phyloP scores from a whole-genome alignment of 1,139 yeast species.

The Candida sp. region DNA sequence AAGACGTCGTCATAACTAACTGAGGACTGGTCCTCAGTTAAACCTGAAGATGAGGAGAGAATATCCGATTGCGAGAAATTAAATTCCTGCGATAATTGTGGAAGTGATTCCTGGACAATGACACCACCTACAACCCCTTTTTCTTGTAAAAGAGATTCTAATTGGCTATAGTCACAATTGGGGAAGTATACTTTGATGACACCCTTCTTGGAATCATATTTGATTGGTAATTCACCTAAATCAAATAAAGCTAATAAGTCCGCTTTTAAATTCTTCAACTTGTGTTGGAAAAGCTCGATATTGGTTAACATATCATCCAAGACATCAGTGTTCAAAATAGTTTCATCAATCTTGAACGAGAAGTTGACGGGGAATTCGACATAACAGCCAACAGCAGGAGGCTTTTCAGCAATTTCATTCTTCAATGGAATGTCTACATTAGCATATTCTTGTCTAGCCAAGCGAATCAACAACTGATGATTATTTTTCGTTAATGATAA shows the following conservation, averaged over 20 bases:
- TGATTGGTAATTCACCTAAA: slow-evolving; percentile 51
- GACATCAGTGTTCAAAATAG: slow-evolving; percentile 47
- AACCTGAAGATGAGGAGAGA: slow-evolving; percentile 1
- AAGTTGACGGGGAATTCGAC: slow-evolving; percentile 50
- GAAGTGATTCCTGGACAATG: slow-evolving; percentile 29
- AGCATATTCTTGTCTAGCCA: slow-evolving; percentile 32
- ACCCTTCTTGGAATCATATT: slow-evolving; percentile 26
- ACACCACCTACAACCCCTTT: slow-evolving; percentile 49
- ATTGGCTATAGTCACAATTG: slow-evolving; percentile 49
- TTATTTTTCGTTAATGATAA: slow-evolving; percentile 32
- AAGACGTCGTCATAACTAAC: slow-evolving; percentile 1
- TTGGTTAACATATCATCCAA: slow-evolving; percentile 36
- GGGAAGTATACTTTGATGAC: slow-evolving; percentile 54
- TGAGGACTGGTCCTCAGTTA: not conserved
- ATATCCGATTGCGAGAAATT: slow-evolving; percentile 1
- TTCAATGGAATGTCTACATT: not conserved
- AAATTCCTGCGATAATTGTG: not conserved
- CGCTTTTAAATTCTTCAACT: slow-evolving; percentile 30
- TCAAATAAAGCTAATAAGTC: slow-evolving; percentile 38
- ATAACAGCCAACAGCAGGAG: slow-evolving; percentile 34
- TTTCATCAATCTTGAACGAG: slow-evolving; percentile 34
- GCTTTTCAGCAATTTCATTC: not conserved
- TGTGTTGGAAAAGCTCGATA: slow-evolving; percentile 28
- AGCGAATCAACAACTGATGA: slow-evolving; percentile 33
- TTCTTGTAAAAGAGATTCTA: slow-evolving; percentile 49